Base-by-base conservation (phyloP, 1,284 basidiomycete species). In the Filobasidium uniguttulatum region DNA sequence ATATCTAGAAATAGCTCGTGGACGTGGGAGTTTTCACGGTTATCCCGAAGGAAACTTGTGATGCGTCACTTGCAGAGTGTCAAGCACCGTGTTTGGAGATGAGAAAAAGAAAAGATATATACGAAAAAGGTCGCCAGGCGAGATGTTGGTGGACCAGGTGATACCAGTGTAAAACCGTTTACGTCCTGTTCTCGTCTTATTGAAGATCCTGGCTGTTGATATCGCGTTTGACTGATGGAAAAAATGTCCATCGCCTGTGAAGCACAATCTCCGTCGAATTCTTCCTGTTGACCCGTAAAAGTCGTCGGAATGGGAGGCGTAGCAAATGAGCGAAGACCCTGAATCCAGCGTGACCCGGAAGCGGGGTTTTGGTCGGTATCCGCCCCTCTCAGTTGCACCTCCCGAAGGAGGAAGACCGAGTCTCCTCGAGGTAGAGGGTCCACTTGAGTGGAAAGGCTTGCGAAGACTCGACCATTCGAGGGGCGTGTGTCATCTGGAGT, bases 41-140 rank as follows among this genome's bases (percentile, higher is more conserved):
- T 40, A 37, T 37, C 44, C 38, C 48, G 45, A 46, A 48, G 15
- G 17, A 38, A n/a, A n/a, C n/a, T n/a, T n/a, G n/a, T n/a, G n/a
- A 47, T 48, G 53, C 59, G 59, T 60, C 62, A 61, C 59, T 60
- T 62, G 64, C 64, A 66, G 64, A 66, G 64, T 66, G 64, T 66
- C 63, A 66, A 62, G 60, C 63, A 66, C 64, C 64, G 56, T n/a
- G n/a, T n/a, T n/a, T n/a, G 56, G 34, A 35, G 44, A 47, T 34
- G 33, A 22, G 40, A 34, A 26, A 38, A 5, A 15, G 43, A 33
- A 34, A 46, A 15, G 44, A 45, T 44, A 44, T 23, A 49, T 48
- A 50, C 19, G 33, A 45, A 36, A 26, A 19, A 38, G 28, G n/a
- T 23, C 33, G 34, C 35, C 22, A 23, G 28, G 37, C 33, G 26